A percentile compares a stretch with the other conserved stretches of the same genome.
These are phyloP conservation scores for Leishmania guyanensis DNA, from an alignment of 208 protist genomes.

Conservation along the genomic window DNA sequence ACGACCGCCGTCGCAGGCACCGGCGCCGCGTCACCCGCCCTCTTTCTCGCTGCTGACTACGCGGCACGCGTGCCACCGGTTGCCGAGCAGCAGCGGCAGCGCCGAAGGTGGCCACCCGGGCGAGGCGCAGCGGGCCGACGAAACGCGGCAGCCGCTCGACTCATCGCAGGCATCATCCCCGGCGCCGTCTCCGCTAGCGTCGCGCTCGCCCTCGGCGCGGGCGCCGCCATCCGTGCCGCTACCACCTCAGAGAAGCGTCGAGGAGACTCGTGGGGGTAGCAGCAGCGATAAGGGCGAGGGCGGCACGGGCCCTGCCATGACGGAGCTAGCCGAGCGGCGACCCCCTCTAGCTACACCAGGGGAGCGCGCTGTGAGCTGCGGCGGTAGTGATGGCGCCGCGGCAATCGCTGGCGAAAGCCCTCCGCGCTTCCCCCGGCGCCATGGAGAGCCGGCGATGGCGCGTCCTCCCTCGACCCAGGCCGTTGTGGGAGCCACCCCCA, in stretches of 20 bases:
- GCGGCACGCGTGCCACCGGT: background rate
- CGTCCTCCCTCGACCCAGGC: background rate
- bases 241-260: background rate
- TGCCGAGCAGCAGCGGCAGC: background rate
- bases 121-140: background rate
- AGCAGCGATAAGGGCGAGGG: background rate
- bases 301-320: background rate
- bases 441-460: background rate
- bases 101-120: background rate
- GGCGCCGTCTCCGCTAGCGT: background rate
- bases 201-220: background rate
- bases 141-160: background rate
- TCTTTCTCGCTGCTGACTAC: no score
- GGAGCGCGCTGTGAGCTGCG: background rate
- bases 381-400: background rate
- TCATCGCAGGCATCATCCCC: background rate
- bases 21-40: background rate
- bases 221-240: background rate
- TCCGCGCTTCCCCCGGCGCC: slow-evolving; percentile 22
- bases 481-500: background rate
- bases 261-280: background rate
- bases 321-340: background rate
- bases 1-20: slow-evolving; percentile 25
- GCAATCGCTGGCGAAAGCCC: slow-evolving; percentile 8
- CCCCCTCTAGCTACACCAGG: background rate